phyloP scores from a whole-genome alignment of 2,329 filamentous ascomycete genomes.

The Fusarium mexicanum region DNA sequence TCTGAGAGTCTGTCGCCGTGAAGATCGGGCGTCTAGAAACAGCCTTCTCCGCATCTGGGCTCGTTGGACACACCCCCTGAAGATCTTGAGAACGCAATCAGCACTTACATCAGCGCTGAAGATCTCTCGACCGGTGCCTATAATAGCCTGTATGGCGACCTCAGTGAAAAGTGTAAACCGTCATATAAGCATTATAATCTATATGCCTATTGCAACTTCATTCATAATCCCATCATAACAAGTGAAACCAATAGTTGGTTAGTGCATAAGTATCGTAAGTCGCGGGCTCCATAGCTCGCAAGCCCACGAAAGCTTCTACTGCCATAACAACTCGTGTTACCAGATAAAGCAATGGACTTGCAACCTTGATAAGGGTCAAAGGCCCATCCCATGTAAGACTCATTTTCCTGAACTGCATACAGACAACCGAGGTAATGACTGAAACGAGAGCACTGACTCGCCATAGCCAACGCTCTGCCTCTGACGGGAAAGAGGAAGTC shows the following conservation, averaged over 20 bases:
- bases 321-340: conserved; percentile 14
- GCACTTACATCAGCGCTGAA: background rate
- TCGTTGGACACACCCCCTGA: background rate
- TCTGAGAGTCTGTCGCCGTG: background rate
- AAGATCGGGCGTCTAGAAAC: background rate
- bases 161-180: too few relatives aligned
- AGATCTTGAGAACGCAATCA: background rate
- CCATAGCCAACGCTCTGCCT: conserved; percentile 18
- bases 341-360: conserved; percentile 20
- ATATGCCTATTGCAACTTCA: background rate
- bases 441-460: conserved; percentile 8
- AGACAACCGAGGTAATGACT: conserved; percentile 3
- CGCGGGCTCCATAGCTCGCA: conserved; percentile 13
- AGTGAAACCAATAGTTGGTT: conserved; percentile 19
- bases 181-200: background rate
- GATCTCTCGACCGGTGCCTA: too few relatives aligned
- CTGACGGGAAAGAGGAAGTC: conserved; percentile 9
- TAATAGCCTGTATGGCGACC: background rate
- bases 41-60: background rate
- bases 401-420: conserved; percentile 16
- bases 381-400: conserved; percentile 1
- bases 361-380: conserved; percentile 3
- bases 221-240: background rate
- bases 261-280: conserved; percentile 8
- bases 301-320: conserved; percentile 12